A percentile compares a stretch with the other conserved stretches of the same genome.
Evolutionary conservation across 2,329 filamentous ascomycete genomes (phyloP).

Genomic region (Aspergillus sp.): DNA sequence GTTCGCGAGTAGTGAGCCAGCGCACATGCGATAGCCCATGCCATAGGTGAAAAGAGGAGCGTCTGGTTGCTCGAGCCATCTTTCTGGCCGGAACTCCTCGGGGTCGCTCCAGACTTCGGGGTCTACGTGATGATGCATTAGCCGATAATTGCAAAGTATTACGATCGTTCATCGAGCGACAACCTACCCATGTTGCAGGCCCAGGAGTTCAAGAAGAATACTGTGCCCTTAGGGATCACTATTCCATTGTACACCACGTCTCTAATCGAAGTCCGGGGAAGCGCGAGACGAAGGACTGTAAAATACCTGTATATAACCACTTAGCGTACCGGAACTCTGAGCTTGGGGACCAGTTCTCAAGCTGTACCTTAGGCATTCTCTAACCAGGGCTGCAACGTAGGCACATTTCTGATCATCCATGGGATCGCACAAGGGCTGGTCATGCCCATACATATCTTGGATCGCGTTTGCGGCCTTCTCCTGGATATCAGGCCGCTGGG

Average conservation of each 20-base stretch:
- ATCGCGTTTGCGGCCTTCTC: constrained; percentile 62
- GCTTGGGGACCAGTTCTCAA: not conserved
- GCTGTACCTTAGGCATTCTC: constrained; percentile 59
- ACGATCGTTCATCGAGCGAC: not conserved
- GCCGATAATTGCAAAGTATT: not conserved
- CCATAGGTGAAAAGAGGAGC: constrained; percentile 67
- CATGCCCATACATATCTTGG: constrained; percentile 53
- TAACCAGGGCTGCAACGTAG: constrained; percentile 65
- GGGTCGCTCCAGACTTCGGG: constrained; percentile 61
- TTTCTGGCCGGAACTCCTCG: constrained; percentile 61
- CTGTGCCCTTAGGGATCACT: constrained; percentile 62
- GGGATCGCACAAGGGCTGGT: constrained; percentile 61
- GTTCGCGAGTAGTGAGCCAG: constrained; percentile 64
- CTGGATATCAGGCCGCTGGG: constrained; percentile 63
- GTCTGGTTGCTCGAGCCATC: constrained; percentile 65
- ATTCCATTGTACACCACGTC: constrained; percentile 61
- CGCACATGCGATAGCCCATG: constrained; percentile 68
- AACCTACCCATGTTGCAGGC: constrained; percentile 67
- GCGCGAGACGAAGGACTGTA: constrained; percentile 63
- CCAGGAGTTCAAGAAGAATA: constrained; percentile 68
- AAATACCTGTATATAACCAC: constrained; percentile 50
- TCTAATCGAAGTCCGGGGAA: constrained; percentile 63
- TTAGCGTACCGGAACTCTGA: not conserved
- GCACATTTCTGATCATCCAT: constrained; percentile 65
- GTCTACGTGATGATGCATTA: constrained; percentile 38